Evolutionary conservation across 345 rosid genomes (phyloP), one percentile per base, ranked within the genome.

Genomic region (Hibiscus trionum): DNA sequence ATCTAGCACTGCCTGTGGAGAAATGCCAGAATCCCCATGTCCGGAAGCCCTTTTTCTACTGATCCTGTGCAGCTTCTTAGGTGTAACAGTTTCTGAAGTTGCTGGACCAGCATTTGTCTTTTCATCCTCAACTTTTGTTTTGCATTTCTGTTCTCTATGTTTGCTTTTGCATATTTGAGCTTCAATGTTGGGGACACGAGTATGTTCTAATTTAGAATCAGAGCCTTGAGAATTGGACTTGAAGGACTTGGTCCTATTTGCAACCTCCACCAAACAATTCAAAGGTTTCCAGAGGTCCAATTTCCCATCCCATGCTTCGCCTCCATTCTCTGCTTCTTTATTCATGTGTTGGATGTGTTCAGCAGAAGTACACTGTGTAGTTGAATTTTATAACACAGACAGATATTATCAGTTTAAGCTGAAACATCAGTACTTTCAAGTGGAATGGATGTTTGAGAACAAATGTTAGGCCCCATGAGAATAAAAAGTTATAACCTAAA

Each of bases 241-340:
- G 69, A 77, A 81, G 70, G 90, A 73, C 84, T 93, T 90, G 74
- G 93, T 88, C 84, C 96, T 88, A 64, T 90, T 95, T 21, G 94
- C 96, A 72, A 87, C 99, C 79, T 95, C 99, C 82, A 95, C 96
- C 72, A 95, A 93, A 89, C 81, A 89, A 81, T 89, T 82, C 73
- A 95, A 83, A n/a, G 99, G 98, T 74, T 90, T 90, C 99, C 97
- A 95, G 59, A 84, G 81, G 82, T 95, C 94, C 35, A 76, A 76
- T 80, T 88, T 90, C 33, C 85, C 89, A 70, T 86, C 90, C 72
- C 81, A 84, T 73, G 89, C 74, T 80, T 88, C 86, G 33, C 72
- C 81, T 66, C 64, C 84, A 73, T 80, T 80, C 76, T 80, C 86
- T 56, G 66, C 79, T 66, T 80, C 88, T 72, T 75, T 75, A 62